Base-by-base conservation (phyloP, 2,329 filamentous ascomycete species). In the Calonectria fujianensis region DNA sequence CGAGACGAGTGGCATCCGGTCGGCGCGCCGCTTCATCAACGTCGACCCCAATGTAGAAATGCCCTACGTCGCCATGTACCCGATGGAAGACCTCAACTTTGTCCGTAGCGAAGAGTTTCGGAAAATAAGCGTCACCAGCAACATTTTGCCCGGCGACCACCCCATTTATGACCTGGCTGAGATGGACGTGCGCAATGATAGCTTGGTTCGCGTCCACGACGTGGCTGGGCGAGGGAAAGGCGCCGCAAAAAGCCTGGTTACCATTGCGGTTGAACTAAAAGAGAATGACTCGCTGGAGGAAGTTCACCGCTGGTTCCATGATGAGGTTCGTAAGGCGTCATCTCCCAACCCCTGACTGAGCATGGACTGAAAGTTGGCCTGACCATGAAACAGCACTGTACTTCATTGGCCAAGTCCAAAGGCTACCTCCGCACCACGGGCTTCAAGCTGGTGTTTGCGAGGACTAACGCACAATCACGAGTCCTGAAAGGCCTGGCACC, bases 11-110 rank as follows among this genome's bases (percentile, higher is more conserved):
- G 57, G 57, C 37, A 63, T 63, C 37, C 35, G 37, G 35, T 63
- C 57, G 16, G 57, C 57, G 24, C 57, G 57, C 18, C 57, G 57
- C 24, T 63, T 63, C 24, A 63, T 63, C 57, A 63, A 63, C 24
- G 20, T 18, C 14, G 18, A 63, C 7, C 35, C 35, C 35, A 31
- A 41, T 18, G 57, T 63, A 63, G 57, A 63, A 9, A 63, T 63
- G 57, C 57, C 57, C 2, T 63, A 41, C 37, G 4, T 63, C 27
- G 57, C 57, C 13, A 63, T 63, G 57, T 63, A 63, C 24, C 57
- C 57, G 3, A 63, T 63, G 57, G 57, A 63, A 0, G 57, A 63
- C 16, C 57, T 63, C 35, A 37, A 37, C 9, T 63, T 63, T 24
- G 57, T 63, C 37, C 39, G 39, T 10, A 27, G 57, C n/a, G 57